phyloP scores from a whole-genome alignment of 495 filamentous ascomycete species.

The Astrothelium macrocarpum region DNA sequence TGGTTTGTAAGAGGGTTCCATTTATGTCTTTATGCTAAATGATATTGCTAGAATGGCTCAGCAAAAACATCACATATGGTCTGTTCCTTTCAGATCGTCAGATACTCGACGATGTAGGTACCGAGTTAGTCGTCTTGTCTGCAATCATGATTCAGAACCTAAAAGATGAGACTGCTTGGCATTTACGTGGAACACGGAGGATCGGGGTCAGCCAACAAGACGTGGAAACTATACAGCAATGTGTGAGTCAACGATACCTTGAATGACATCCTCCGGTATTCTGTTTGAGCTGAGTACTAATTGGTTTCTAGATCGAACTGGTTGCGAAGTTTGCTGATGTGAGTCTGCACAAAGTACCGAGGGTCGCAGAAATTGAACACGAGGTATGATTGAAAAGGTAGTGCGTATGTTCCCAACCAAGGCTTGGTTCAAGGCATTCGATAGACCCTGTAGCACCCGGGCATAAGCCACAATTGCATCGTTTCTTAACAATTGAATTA shows the following conservation, averaged over 20 bases:
- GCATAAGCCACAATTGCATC: no score
- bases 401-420: no score
- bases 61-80: constrained; percentile 30
- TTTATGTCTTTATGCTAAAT: background rate
- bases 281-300: constrained; percentile 5
- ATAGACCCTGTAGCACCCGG: no score
- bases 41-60: constrained; percentile 24
- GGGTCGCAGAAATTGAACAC: constrained; percentile 31
- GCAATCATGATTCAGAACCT: constrained; percentile 34
- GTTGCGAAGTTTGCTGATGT: constrained; percentile 25
- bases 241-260: constrained; percentile 17
- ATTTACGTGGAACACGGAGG: constrained; percentile 26
- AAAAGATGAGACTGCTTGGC: constrained; percentile 26
- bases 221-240: constrained; percentile 31
- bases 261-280: background rate
- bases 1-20: constrained; percentile 10
- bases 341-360: constrained; percentile 23
- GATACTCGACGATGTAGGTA: constrained; percentile 30
- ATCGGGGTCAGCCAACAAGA: constrained; percentile 27
- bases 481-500: no score
- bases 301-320: constrained; percentile 22
- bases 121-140: constrained; percentile 28
- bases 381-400: constrained; percentile 22
- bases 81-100: constrained; percentile 31
- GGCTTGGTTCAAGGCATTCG: no score